Evolutionary conservation across 202 grass and related monocot genomes (phyloP).

Genomic region (Elaeis oleifera): DNA sequence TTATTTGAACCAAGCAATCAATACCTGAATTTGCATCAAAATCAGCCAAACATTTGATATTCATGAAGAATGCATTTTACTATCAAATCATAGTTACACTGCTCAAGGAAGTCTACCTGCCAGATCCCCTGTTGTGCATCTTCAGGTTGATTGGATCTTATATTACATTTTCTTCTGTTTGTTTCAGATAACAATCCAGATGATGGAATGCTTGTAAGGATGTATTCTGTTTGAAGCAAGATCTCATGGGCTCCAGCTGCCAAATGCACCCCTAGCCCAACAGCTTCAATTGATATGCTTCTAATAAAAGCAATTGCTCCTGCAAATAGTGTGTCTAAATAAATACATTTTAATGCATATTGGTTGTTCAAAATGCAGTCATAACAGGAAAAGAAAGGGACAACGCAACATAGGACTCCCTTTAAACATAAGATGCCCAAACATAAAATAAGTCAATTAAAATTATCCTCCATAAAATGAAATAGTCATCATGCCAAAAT

Average conservation of each 20-base stretch:
- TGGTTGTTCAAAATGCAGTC: too few relatives aligned
- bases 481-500: too few relatives aligned
- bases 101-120: constrained; percentile 38
- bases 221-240: constrained; percentile 66
- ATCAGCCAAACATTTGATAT: constrained; percentile 8
- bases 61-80: constrained; percentile 8
- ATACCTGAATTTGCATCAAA: not conserved
- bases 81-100: not conserved
- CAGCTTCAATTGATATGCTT: constrained; percentile 88
- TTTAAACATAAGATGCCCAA: too few relatives aligned
- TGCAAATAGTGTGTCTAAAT: constrained; percentile 27
- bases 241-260: constrained; percentile 91
- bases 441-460: too few relatives aligned
- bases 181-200: constrained; percentile 34
- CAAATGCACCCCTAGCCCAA: constrained; percentile 92
- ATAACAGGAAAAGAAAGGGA: too few relatives aligned
- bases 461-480: too few relatives aligned
- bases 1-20: too few relatives aligned
- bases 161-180: constrained; percentile 49
- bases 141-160: constrained; percentile 82
- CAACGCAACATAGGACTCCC: too few relatives aligned
- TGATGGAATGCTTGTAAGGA: constrained; percentile 53
- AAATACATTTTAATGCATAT: not conserved
- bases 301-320: constrained; percentile 87
- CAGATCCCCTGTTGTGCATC: constrained; percentile 75